These are phyloP conservation scores for Cyberlindnera petersonii DNA, from an alignment of 805 yeast species.

Conservation along the genomic window DNA sequence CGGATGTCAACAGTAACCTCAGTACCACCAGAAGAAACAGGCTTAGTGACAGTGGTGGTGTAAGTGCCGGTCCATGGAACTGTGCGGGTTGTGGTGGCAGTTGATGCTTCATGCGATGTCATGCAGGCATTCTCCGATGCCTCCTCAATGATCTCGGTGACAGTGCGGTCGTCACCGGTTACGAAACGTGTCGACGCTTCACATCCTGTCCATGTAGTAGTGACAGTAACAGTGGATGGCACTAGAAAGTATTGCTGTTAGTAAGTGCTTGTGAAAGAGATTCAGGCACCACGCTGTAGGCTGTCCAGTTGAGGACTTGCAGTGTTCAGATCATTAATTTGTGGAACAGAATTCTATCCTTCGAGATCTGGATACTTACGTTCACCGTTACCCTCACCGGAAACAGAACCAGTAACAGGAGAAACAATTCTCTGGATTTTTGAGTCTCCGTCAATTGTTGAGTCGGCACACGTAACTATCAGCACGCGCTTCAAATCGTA, in stretches of 20 bases:
- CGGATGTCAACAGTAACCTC: conserved; percentile 12
- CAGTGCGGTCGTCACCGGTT: conserved; percentile 9
- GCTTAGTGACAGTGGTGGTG: conserved; percentile 13
- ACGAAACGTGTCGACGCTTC: conserved; percentile 6
- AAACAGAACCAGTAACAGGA: conserved; percentile 6
- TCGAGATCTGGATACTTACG: conserved; percentile 5
- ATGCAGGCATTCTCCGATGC: neutral
- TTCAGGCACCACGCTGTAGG: neutral
- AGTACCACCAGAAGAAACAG: conserved; percentile 10
- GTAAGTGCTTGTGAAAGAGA: neutral
- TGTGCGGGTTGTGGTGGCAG: neutral
- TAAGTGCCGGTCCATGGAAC: conserved; percentile 5
- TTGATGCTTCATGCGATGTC: too few species aligned
- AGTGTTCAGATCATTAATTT: too few species aligned
- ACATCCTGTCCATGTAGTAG: conserved; percentile 9
- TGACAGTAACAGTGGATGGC: conserved; percentile 8
- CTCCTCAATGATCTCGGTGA: conserved; percentile 11
- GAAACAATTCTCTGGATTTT: neutral
- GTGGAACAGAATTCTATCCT: too few species aligned
- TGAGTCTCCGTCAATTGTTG: neutral
- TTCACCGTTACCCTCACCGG: conserved; percentile 15
- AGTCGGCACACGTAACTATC: neutral
- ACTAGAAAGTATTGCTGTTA: neutral
- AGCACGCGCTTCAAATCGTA: neutral
- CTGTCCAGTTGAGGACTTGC: neutral